Evolutionary conservation across 2,329 filamentous ascomycete genomes (phyloP).

Genomic region (Aspergillus sp.): DNA sequence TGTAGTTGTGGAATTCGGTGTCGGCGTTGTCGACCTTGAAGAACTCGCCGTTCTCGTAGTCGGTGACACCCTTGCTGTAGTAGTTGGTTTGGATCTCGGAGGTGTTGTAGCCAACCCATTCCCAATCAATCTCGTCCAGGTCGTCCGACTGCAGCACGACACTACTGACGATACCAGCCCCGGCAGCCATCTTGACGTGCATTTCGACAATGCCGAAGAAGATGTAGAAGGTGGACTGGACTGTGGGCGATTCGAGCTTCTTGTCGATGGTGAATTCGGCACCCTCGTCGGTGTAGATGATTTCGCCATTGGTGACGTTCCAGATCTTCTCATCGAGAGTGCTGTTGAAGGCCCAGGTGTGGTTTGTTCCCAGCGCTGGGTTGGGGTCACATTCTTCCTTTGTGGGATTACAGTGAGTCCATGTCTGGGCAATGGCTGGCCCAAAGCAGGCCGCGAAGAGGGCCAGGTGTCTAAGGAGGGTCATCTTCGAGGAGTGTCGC

Average conservation of each 20-base stretch:
- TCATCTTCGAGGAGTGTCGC: constrained; percentile 21
- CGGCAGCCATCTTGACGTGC: constrained; percentile 71
- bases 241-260: constrained; percentile 73
- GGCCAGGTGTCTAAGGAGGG: constrained; percentile 25
- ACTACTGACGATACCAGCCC: constrained; percentile 74
- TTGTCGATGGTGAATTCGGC: constrained; percentile 71
- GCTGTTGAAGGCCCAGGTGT: constrained; percentile 65
- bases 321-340: constrained; percentile 61
- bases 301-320: constrained; percentile 66
- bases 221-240: constrained; percentile 78
- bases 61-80: constrained; percentile 82
- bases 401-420: constrained; percentile 74
- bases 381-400: constrained; percentile 69
- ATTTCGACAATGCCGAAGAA: constrained; percentile 82
- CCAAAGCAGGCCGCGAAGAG: constrained; percentile 29
- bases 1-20: constrained; percentile 49
- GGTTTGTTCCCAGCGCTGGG: constrained; percentile 64
- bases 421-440: constrained; percentile 65
- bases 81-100: constrained; percentile 75
- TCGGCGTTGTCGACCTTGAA: constrained; percentile 64
- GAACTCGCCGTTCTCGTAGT: constrained; percentile 79
- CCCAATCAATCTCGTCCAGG: constrained; percentile 82
- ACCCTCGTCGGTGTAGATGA: constrained; percentile 63
- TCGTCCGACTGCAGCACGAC: constrained; percentile 83
- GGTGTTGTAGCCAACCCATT: constrained; percentile 43